These are phyloP conservation scores for Apiotrichum veenhuisii DNA, from an alignment of 1,284 basidiomycete genomes.

Conservation along the genomic window DNA sequence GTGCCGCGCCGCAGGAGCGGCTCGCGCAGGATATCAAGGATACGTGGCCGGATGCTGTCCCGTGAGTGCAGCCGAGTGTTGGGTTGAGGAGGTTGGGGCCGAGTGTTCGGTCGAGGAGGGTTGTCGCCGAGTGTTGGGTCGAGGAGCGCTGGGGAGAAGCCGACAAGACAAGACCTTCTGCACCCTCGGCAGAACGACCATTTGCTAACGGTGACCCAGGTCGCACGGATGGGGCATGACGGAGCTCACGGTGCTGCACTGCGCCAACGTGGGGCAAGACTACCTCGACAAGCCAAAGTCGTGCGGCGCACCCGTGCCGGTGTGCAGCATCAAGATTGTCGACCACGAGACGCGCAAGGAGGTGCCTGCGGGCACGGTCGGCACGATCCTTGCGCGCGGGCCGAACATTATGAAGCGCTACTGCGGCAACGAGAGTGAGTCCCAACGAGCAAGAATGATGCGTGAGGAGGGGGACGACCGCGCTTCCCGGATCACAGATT, in stretches of 20 bases:
- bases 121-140: too few species aligned
- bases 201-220: slow-evolving; percentile 30
- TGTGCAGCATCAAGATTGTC: slow-evolving; percentile 32
- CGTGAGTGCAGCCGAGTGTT: neutral
- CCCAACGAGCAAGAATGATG: neutral
- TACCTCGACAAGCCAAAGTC: slow-evolving; percentile 21
- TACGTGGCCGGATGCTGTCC: slow-evolving; percentile 30
- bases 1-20: slow-evolving; percentile 36
- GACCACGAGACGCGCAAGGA: slow-evolving; percentile 27
- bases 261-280: slow-evolving; percentile 31
- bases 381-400: slow-evolving; percentile 33
- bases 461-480: neutral
- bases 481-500: too few species aligned
- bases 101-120: too few species aligned
- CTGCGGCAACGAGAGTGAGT: slow-evolving; percentile 20
- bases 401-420: slow-evolving; percentile 45
- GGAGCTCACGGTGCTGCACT: slow-evolving; percentile 40
- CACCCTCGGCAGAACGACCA: neutral
- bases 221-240: slow-evolving; percentile 42
- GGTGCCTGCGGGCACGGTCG: slow-evolving; percentile 24
- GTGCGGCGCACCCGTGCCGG: slow-evolving; percentile 33
- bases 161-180: neutral
- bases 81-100: neutral
- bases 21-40: slow-evolving; percentile 29
- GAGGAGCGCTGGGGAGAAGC: too few species aligned